A percentile compares a stretch with the other conserved stretches of the same genome.
These are phyloP conservation scores for Nemania bipapillata DNA, from an alignment of 2,329 filamentous ascomycete species.

Conservation along the genomic window DNA sequence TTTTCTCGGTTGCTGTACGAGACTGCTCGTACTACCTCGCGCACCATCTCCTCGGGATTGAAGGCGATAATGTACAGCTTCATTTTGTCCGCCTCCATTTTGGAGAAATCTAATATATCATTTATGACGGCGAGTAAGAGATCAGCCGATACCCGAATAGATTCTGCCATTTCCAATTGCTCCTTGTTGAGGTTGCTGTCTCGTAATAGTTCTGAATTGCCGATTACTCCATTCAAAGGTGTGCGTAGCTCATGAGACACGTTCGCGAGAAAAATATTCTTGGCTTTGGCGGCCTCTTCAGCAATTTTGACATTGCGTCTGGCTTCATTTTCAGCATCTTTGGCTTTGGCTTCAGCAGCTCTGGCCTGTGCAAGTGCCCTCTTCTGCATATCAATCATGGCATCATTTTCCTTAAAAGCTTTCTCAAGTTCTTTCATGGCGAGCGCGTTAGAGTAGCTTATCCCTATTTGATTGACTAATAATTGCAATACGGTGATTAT, in stretches of 20 bases:
- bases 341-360: conserved; percentile 79
- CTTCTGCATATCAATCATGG: conserved; percentile 82
- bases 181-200: conserved; percentile 80
- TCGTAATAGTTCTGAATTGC: conserved; percentile 83
- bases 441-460: conserved; percentile 75
- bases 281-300: conserved; percentile 84
- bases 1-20: conserved; percentile 74
- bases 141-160: conserved; percentile 86
- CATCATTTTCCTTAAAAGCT: conserved; percentile 79
- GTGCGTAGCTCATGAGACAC: conserved; percentile 85
- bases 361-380: conserved; percentile 76
- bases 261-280: conserved; percentile 82
- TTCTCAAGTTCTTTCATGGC: conserved; percentile 78
- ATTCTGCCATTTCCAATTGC: conserved; percentile 86
- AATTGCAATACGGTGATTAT: conserved; percentile 74
- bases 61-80: conserved; percentile 79
- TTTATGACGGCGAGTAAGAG: conserved; percentile 92
- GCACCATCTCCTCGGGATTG: conserved; percentile 73
- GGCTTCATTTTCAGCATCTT: conserved; percentile 78
- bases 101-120: conserved; percentile 94
- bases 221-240: conserved; percentile 87
- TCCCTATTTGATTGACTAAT: conserved; percentile 81
- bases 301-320: conserved; percentile 82
- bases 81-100: conserved; percentile 89
- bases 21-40: conserved; percentile 72